Evolutionary conservation across 208 protist genomes (phyloP).

Genomic region (Wallacemonas sp.): DNA sequence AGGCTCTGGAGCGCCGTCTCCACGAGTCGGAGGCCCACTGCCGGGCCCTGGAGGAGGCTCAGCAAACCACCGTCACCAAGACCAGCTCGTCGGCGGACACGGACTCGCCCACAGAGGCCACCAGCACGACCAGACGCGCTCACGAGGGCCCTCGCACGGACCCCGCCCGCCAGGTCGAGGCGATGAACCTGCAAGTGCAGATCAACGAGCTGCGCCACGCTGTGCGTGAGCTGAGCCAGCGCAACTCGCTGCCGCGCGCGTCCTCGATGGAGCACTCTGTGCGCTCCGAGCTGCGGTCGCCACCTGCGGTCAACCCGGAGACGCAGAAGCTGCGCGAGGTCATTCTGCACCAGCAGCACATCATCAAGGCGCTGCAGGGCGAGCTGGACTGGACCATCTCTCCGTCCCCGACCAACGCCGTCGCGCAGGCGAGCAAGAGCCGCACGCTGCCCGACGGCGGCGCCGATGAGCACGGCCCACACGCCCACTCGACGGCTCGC

Average conservation of each 20-base stretch:
- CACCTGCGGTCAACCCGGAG: conserved; percentile 17
- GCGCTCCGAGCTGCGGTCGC: conserved; percentile 7
- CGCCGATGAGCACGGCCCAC: not conserved
- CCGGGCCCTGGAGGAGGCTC: conserved; percentile 2
- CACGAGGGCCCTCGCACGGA: too few relatives aligned
- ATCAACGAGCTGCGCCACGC: conserved; percentile 36
- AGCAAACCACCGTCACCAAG: not conserved
- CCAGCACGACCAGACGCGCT: not conserved
- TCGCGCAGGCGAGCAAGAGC: conserved; percentile 8
- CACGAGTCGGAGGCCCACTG: conserved; percentile 12
- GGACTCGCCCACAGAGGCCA: not conserved
- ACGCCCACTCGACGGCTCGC: not conserved
- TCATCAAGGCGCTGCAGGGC: conserved; percentile 38
- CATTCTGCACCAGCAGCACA: conserved; percentile 48
- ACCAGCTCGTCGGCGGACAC: not conserved
- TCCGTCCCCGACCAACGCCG: conserved; percentile 4
- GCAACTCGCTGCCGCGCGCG: conserved; percentile 20
- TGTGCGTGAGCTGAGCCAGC: conserved; percentile 45
- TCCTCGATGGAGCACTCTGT: conserved; percentile 9
- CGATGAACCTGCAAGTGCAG: conserved; percentile 15
- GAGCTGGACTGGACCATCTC: conserved; percentile 17
- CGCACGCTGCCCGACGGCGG: conserved; percentile 5
- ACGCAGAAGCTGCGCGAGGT: conserved; percentile 40
- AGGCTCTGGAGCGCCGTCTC: conserved; percentile 20
- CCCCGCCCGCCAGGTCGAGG: conserved; percentile 15